A percentile compares a stretch with the other conserved stretches of the same genome.
Conservation (phyloP, 2,329 filamentous ascomycete species). For the Paecilomyces dactylethromorphus region DNA sequence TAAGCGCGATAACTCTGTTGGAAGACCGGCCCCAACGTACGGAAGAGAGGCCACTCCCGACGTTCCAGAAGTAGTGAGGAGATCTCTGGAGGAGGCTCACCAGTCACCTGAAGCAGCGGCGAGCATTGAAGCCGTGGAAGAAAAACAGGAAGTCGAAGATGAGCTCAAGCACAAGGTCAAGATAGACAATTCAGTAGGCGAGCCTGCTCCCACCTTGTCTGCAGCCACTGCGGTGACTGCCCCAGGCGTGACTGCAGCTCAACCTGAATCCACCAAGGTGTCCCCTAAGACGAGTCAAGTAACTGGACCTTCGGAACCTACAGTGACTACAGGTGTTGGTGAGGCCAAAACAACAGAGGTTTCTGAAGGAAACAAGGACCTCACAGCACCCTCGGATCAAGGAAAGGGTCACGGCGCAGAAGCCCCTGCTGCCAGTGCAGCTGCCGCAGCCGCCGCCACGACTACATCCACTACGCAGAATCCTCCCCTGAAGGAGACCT, state of each 20-base stretch:
- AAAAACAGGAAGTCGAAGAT: slow-evolving; percentile 65
- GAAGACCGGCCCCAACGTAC: slow-evolving; percentile 23
- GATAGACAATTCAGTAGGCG: slow-evolving; percentile 15
- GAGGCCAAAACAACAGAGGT: slow-evolving; percentile 12
- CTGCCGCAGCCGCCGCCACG: neutral
- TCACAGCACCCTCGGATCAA: slow-evolving; percentile 12
- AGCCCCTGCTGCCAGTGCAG: slow-evolving; percentile 10
- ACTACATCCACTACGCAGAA: neutral
- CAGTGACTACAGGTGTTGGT: slow-evolving; percentile 17
- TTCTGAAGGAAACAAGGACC: slow-evolving; percentile 7
- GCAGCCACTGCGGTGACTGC: slow-evolving; percentile 27
- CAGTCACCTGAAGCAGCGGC: slow-evolving; percentile 61
- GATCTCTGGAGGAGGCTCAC: slow-evolving; percentile 40
- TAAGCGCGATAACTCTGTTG: slow-evolving; percentile 14
- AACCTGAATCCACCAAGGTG: slow-evolving; percentile 8
- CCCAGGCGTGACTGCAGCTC: slow-evolving; percentile 2
- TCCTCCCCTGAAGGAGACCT: neutral
- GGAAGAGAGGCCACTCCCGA: slow-evolving; percentile 57
- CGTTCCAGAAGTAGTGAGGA: slow-evolving; percentile 30
- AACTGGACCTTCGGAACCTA: slow-evolving; percentile 10
- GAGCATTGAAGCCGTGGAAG: slow-evolving; percentile 58
- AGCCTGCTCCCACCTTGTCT: slow-evolving; percentile 26
- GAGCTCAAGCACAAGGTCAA: slow-evolving; percentile 57
- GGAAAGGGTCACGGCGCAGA: slow-evolving; percentile 19
- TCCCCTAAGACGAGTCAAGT: slow-evolving; percentile 12